Base-by-base conservation (phyloP, 352 stramenopile genomes). In the Salisapilia sapeloensis region DNA sequence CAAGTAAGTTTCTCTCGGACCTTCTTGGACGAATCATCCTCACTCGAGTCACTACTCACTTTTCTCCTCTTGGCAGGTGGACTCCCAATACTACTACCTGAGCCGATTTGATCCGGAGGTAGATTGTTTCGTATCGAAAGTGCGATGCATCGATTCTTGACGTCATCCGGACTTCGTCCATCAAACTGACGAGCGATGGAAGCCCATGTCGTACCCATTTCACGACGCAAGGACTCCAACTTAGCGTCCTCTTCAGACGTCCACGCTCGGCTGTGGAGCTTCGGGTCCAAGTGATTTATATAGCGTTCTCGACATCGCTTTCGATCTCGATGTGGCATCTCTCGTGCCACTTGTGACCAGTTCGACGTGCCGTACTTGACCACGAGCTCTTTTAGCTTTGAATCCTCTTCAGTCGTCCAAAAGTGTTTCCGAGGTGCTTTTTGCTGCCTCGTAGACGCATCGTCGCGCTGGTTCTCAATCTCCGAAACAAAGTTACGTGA, bases 301-400 rank as follows among this genome's bases (percentile, higher is more conserved):
- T 56, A 87, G n/a, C 72, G 46, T 32, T 87, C 72, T 1, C 72
- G 58, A 29, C 65, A 83, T 4, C 66, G 48, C 42, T 84, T 87
- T 13, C 72, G 63, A 23, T 79, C 55, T 14, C 53, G 50, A 2
- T 27, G 39, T 4, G 56, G 47, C 8, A 84, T 60, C 10, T 63
- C 24, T 23, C 10, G 9, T 0, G 61, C 58, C 9, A 79, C 55
- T n/a, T 27, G 21, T 9, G 53, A 44, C 62, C 62, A 80, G 11
- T 62, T 42, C 6, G 19, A 18, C 0, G 11, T 24, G 1, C 64
- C 60, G 18, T 61, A 19, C 18, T 49, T 26, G 0, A 37, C 23
- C n/a, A 85, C 63, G 12, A 83, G 38, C 4, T 42, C 39, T 0
- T 33, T 10, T 11, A 87, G 47, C 35, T 56, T 53, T 0, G 21